phyloP scores from a whole-genome alignment of 495 filamentous ascomycete genomes.

The Hyphodiscus hymeniophilus region DNA sequence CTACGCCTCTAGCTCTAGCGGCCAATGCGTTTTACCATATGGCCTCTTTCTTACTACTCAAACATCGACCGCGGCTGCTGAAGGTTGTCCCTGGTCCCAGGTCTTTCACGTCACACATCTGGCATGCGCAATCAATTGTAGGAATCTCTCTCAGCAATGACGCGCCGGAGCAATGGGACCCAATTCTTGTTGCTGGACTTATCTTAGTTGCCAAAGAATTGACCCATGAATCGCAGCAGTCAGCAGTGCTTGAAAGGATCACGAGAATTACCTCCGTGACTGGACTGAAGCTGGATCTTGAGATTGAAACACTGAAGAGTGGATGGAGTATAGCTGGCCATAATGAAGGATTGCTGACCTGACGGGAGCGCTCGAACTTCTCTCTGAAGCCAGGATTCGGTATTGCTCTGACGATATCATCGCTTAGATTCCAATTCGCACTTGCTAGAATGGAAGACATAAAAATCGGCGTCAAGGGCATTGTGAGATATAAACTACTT shows the following conservation, averaged over 20 bases:
- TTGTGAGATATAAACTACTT: too few species aligned
- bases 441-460: too few species aligned
- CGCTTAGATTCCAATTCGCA: too few species aligned
- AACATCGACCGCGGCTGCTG: slow-evolving; percentile 1
- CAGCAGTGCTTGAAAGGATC: not conserved
- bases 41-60: slow-evolving; percentile 1
- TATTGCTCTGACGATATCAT: too few species aligned
- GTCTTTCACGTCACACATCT: not conserved
- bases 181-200: slow-evolving; percentile 1
- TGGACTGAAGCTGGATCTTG: not conserved
- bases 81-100: not conserved
- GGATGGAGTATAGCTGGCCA: not conserved
- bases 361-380: too few species aligned
- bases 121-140: slow-evolving; percentile 7
- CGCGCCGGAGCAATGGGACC: slow-evolving; percentile 3
- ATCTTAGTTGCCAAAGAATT: slow-evolving; percentile 1
- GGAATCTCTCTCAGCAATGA: slow-evolving; percentile 2
- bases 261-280: not conserved
- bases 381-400: too few species aligned
- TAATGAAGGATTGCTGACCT: not conserved
- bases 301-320: not conserved
- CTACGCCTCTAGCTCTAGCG: slow-evolving; percentile 2
- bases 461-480: too few species aligned
- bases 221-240: slow-evolving; percentile 2
- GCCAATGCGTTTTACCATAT: slow-evolving; percentile 5